Evolutionary conservation across 768 basidiomycete species (phyloP), one percentile per base, ranked within the genome.

Genomic region (Kondoa subrosea): DNA sequence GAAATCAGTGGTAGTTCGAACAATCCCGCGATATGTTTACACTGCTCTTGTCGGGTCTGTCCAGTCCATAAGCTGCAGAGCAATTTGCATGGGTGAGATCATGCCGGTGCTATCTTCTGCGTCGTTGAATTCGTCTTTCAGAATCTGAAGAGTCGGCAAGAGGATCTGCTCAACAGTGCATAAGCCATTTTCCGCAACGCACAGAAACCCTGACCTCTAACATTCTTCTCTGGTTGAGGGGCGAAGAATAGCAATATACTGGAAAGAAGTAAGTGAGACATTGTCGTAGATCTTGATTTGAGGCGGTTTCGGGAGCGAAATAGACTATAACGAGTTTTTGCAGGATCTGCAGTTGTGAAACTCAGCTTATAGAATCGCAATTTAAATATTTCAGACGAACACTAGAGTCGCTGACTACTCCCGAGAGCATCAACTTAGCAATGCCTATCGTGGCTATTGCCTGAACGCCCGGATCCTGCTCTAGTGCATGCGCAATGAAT

Each of bases 201-300:
- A 8, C 30, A 64, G 58, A 63, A 15, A 15, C 17, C 74, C 83
- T 71, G 80, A 84, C 80, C 80, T 83, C 75, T 72, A 81, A 82
- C 81, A 95, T 85, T n/a, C 82, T 77, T 21, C 81, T 76, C 76
- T 95, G 91, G 73, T 92, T 88, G 26, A 72, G 72, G 3, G 82
- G 76, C 0, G 86, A 85, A n/a, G 89, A 88, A 77, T 85, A 89
- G 76, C 88, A 88, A 74, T 87, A 95, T 0, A 85, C 84, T 1
- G 85, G 87, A 77, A 92, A 85, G 80, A 93, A 93, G 76, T 87
- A 88, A 2, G 85, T 82, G 50, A 95, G 77, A 73, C 86, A 90
- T 76, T 96, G 92, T 56, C 89, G 82, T 21, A 96, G 80, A 66
- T 86, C 83, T 69, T 88, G 86, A 73, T 93, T 96, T 31, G 85